phyloP scores from a whole-genome alignment of 2,329 filamentous ascomycete species.

The Nemania diffusa region DNA sequence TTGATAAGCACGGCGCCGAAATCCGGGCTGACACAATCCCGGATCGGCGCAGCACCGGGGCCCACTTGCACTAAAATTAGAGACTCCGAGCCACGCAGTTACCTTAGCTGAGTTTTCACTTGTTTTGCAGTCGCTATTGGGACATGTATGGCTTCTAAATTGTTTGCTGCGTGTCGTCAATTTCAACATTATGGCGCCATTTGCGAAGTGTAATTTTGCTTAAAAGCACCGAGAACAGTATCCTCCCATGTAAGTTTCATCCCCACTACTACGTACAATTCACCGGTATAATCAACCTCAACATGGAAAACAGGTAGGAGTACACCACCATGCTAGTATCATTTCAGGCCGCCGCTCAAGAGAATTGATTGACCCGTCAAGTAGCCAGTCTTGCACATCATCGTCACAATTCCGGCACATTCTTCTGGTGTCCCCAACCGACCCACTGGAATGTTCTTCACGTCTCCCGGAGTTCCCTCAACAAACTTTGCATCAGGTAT shows the following conservation, averaged over 20 bases:
- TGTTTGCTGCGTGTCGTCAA: background rate
- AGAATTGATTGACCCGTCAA: conserved; percentile 67
- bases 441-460: conserved; percentile 68
- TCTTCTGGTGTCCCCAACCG: conserved; percentile 68
- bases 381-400: conserved; percentile 70
- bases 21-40: conserved; percentile 16
- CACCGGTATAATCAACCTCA: background rate
- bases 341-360: conserved; percentile 63
- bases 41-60: conserved; percentile 19
- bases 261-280: background rate
- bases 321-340: conserved; percentile 9
- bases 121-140: background rate
- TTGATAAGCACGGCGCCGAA: conserved; percentile 14
- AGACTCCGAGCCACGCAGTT: conserved; percentile 13
- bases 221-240: background rate
- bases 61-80: conserved; percentile 2
- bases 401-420: conserved; percentile 68
- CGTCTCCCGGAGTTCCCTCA: conserved; percentile 65
- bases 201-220: background rate
- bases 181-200: background rate
- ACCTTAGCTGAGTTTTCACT: background rate
- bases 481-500: conserved; percentile 65
- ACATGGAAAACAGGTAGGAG: background rate
- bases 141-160: background rate
- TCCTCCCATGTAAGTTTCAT: background rate